These are phyloP conservation scores for Botrytis sinoallii DNA, from an alignment of 2,329 filamentous ascomycete genomes.

Conservation along the genomic window DNA sequence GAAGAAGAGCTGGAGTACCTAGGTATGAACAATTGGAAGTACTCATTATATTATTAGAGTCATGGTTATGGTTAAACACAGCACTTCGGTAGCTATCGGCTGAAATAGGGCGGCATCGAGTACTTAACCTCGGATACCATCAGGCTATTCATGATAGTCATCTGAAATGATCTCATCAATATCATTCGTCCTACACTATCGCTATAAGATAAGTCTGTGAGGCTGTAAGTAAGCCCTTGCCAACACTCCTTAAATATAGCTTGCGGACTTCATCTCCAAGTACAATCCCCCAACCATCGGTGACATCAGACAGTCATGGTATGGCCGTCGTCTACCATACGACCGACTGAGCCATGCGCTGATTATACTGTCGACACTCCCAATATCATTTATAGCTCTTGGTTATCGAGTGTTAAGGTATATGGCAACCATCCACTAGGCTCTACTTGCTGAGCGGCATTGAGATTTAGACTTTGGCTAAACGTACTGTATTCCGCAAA, in stretches of 20 bases:
- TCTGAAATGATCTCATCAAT: constrained; percentile 4
- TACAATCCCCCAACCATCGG: background rate
- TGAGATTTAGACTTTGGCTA: background rate
- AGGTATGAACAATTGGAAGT: too few relatives aligned
- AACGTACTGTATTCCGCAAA: background rate
- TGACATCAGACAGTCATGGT: background rate
- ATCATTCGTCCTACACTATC: constrained; percentile 6
- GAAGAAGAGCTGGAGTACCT: background rate
- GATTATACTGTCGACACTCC: background rate
- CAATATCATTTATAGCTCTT: background rate
- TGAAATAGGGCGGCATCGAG: background rate
- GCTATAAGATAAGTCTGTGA: constrained; percentile 3
- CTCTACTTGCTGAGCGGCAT: background rate
- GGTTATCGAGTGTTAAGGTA: background rate
- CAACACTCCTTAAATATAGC: background rate
- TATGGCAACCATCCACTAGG: background rate
- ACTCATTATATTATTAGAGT: background rate
- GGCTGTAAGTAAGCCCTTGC: background rate
- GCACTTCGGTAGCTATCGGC: background rate
- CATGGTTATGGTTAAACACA: background rate
- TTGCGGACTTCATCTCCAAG: background rate
- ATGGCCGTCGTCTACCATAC: background rate
- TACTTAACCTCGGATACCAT: background rate
- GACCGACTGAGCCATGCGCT: background rate
- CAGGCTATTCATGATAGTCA: constrained; percentile 10